Base-by-base conservation (phyloP, 2,329 filamentous ascomycete genomes). In the Fusarium sp. region DNA sequence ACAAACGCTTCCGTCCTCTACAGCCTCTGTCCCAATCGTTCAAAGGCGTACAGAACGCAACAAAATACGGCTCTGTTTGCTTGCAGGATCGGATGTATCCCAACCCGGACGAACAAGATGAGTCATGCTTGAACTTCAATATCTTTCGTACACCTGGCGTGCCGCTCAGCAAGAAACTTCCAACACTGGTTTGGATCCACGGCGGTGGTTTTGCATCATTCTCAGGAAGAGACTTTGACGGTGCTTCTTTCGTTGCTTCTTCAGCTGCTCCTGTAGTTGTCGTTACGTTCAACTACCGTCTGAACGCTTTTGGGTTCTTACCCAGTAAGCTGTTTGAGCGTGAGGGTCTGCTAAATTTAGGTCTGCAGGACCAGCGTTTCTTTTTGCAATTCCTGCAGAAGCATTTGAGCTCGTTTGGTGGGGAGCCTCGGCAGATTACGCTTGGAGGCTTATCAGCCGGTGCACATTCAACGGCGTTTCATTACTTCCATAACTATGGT, bases 191-290 rank as follows among this genome's bases (percentile, higher is more conserved):
- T 5, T 64, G 60, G 60, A 64, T 64, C 5, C 60, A 64, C 3
- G 60, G 60, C 0, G 60, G 60, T 18, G 60, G 60, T 4, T 64
- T 64, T 37, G 60, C 57, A 8, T 64, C 60, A 3, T 64, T 64
- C 14, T 64, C 60, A 7, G 45, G 45, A 6, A 32, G 60, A 3
- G 57, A 62, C 1, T 62, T 64, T 0, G 60, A 64, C 7, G 60
- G 60, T 2, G 60, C 40, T 20, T n/a, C 60, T 9, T 64, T 64
- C 7, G 60, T 62, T 9, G 33, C 57, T 0, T 64, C 58, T 6
- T 64, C 60, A 23, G 4, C 33, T 7, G 32, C 37, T 5, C 57
- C 60, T 1, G 18, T 62, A 3, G 46, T 46, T 11, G 61, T 63
- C 4, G 12, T 63, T 1, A 42, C 61, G 3, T 63, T 64, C 30